Evolutionary conservation across 306 rosid species (phyloP).

Genomic region (Potentilla sterilis): DNA sequence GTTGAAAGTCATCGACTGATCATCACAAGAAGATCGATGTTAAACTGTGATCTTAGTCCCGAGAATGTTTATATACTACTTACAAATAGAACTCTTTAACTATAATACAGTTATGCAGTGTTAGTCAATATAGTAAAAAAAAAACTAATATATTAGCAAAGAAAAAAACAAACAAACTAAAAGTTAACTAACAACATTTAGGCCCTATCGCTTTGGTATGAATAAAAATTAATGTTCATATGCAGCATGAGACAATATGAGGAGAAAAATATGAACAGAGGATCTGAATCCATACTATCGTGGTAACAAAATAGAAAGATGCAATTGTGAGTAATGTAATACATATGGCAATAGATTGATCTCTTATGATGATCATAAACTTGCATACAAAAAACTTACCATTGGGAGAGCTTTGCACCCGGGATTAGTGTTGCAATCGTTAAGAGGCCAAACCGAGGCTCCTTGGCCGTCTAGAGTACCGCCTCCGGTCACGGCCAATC

Average conservation of each 20-base stretch:
- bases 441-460: constrained; percentile 40
- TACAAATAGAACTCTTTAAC: neutral
- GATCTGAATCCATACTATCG: too few species aligned
- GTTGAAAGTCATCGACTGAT: constrained; percentile 49
- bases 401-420: constrained; percentile 35
- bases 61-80: neutral
- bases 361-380: too few species aligned
- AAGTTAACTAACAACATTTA: too few species aligned
- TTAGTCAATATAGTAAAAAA: too few species aligned
- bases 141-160: neutral
- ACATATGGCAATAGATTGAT: too few species aligned
- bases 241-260: too few species aligned
- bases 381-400: constrained; percentile 25
- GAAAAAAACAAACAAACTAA: neutral
- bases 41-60: neutral
- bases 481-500: constrained; percentile 38
- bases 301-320: too few species aligned
- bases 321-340: neutral
- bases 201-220: too few species aligned
- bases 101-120: neutral
- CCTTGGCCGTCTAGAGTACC: constrained; percentile 62
- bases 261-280: too few species aligned
- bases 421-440: constrained; percentile 26
- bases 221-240: too few species aligned
- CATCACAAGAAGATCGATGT: neutral